Conservation (phyloP, 352 stramenopile genomes). For the Globisporangium parvum region DNA sequence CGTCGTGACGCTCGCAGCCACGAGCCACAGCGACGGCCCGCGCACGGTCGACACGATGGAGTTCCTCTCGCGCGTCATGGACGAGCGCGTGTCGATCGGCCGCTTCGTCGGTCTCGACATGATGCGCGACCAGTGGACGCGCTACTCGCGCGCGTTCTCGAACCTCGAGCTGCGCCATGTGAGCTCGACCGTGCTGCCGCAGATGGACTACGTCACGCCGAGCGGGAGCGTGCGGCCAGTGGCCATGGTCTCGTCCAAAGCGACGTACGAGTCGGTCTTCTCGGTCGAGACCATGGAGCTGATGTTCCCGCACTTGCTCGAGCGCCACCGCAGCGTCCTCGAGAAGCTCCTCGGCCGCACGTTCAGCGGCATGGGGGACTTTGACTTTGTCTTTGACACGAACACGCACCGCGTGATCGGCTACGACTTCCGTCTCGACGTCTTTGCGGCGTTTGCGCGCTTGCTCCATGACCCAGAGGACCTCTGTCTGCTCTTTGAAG, state of each 20-base stretch:
- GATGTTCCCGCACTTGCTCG: constrained; percentile 43
- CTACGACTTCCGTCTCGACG: constrained; percentile 41
- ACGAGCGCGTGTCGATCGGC: constrained; percentile 38
- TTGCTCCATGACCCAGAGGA: constrained; percentile 34
- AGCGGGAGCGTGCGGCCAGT: constrained; percentile 8
- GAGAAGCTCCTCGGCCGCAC: constrained; percentile 24
- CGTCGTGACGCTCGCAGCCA: not conserved
- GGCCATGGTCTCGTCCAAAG: constrained; percentile 31
- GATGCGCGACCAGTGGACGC: constrained; percentile 44
- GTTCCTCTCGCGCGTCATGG: constrained; percentile 42
- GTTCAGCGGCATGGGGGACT: constrained; percentile 25
- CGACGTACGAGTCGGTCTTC: constrained; percentile 35
- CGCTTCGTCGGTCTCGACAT: constrained; percentile 32
- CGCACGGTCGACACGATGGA: constrained; percentile 17
- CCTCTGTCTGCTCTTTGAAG: constrained; percentile 31
- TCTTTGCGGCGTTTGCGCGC: constrained; percentile 28
- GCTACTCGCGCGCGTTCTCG: constrained; percentile 36
- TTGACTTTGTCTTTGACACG: constrained; percentile 42
- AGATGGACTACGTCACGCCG: constrained; percentile 12
- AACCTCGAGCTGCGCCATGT: constrained; percentile 33
- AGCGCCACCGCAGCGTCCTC: constrained; percentile 21
- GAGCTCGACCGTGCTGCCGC: constrained; percentile 22
- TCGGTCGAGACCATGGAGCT: constrained; percentile 36
- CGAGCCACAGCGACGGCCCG: not conserved
- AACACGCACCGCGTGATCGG: constrained; percentile 28